Percentiles rank a stretch among this genome's conserved stretches.
Evolutionary conservation across 1,284 basidiomycete species (phyloP).

Genomic region (Laetiporus sulphureus): DNA sequence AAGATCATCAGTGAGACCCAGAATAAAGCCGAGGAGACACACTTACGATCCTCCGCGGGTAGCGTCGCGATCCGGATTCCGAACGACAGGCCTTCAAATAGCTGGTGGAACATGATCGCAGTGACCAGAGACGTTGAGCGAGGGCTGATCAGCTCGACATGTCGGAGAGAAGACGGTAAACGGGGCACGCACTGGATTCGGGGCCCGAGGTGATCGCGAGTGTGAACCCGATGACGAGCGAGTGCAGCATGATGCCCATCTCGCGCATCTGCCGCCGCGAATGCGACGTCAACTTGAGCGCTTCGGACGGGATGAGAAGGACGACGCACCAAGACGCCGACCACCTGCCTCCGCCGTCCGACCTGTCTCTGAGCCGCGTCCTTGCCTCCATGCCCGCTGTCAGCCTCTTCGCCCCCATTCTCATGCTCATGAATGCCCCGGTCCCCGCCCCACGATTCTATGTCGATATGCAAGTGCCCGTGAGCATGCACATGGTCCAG

Average conservation of each 20-base stretch:
- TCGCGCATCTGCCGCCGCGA: conserved; percentile 50
- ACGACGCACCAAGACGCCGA: conserved; percentile 52
- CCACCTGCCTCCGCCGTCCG: conserved; percentile 50
- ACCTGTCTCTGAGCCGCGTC: conserved; percentile 29
- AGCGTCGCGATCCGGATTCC: conserved; percentile 70
- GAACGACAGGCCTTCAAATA: conserved; percentile 74
- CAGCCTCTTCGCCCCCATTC: conserved; percentile 15
- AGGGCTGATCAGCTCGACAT: conserved; percentile 2
- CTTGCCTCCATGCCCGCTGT: conserved; percentile 14
- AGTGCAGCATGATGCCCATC: conserved; percentile 79
- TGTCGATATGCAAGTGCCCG: conserved; percentile 19
- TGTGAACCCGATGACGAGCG: conserved; percentile 70
- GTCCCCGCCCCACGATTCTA: conserved; percentile 19
- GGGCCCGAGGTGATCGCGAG: conserved; percentile 58
- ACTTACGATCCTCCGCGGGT: conserved; percentile 33
- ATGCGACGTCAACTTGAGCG: neutral
- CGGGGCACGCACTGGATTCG: conserved; percentile 58
- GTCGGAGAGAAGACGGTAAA: conserved; percentile 4
- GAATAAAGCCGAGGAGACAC: no score
- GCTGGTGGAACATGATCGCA: conserved; percentile 72
- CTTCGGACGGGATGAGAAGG: neutral
- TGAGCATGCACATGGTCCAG: conserved; percentile 16
- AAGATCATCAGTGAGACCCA: conserved; percentile 15
- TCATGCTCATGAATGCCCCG: no score
- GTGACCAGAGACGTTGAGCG: conserved; percentile 62